A percentile compares a stretch with the other conserved stretches of the same genome.
These are phyloP conservation scores for Quercus tomentella DNA, from an alignment of 331 rosid genomes.

Conservation along the genomic window DNA sequence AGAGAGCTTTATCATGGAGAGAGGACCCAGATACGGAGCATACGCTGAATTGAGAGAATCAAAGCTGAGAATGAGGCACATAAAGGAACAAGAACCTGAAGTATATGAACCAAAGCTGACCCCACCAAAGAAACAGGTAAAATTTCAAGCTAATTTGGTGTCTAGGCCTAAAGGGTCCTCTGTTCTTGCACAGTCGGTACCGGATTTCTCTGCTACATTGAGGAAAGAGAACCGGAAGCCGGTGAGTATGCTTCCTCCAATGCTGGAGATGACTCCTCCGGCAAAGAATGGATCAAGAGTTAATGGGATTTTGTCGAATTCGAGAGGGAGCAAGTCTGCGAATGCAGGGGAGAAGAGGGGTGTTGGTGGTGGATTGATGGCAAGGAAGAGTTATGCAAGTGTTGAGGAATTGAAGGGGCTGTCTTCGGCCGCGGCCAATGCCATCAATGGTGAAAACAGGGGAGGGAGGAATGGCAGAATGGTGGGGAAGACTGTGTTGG, in stretches of 20 bases:
- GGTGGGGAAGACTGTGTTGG: constrained; percentile 37
- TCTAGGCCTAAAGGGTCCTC: constrained; percentile 46
- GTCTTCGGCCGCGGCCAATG: constrained; percentile 51
- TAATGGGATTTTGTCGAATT: constrained; percentile 39
- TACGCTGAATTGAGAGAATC: constrained; percentile 68
- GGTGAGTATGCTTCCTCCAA: constrained; percentile 26
- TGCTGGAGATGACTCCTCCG: constrained; percentile 70
- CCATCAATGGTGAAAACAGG: constrained; percentile 66
- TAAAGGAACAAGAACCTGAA: constrained; percentile 10
- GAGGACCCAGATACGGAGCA: constrained; percentile 89
- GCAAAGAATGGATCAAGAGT: constrained; percentile 36
- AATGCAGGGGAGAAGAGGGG: constrained; percentile 61
- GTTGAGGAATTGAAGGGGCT: constrained; percentile 66
- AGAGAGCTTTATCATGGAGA: constrained; percentile 43
- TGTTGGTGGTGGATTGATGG: constrained; percentile 36
- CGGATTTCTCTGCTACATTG: constrained; percentile 67
- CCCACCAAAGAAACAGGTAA: constrained; percentile 75
- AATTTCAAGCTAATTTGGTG: constrained; percentile 26
- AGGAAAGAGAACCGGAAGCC: constrained; percentile 83
- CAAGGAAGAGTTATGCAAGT: constrained; percentile 80
- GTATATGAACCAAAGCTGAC: constrained; percentile 32
- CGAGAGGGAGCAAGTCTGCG: constrained; percentile 80
- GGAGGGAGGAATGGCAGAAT: constrained; percentile 36
- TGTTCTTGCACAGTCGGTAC: constrained; percentile 80
- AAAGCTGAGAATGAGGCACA: constrained; percentile 42